These are phyloP conservation scores for Solidago caesia DNA, from an alignment of 129 eudicot species.

Conservation along the genomic window DNA sequence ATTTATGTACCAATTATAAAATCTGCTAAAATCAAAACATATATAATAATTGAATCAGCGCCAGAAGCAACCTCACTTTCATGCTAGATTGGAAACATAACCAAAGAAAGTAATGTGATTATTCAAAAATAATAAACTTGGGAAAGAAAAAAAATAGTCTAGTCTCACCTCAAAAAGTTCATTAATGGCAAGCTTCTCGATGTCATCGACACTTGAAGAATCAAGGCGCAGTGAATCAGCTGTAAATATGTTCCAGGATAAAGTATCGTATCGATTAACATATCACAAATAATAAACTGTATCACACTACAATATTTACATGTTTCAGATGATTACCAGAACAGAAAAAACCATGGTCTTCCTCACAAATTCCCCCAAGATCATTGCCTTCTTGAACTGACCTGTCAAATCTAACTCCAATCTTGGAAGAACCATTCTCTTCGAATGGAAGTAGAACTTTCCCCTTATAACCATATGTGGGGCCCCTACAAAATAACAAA, in stretches of 20 bases:
- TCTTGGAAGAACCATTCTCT: slow-evolving; percentile 79
- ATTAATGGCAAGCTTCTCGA: slow-evolving; percentile 71
- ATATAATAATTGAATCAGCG: too few species aligned
- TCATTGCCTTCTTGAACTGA: slow-evolving; percentile 81
- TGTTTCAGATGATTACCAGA: slow-evolving; percentile 47
- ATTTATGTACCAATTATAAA: too few species aligned
- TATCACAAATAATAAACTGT: neutral
- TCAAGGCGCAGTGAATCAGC: slow-evolving; percentile 82
- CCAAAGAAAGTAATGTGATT: neutral
- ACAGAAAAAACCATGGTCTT: slow-evolving; percentile 85
- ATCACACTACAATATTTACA: slow-evolving; percentile 12
- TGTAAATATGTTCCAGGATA: slow-evolving; percentile 31
- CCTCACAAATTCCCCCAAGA: slow-evolving; percentile 94
- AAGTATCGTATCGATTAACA: neutral
- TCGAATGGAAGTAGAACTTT: slow-evolving; percentile 86
- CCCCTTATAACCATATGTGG: slow-evolving; percentile 70
- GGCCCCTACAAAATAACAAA: slow-evolving; percentile 48
- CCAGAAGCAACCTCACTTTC: too few species aligned
- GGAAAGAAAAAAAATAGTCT: neutral
- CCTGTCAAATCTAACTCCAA: slow-evolving; percentile 90
- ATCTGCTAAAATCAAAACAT: too few species aligned
- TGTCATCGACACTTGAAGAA: slow-evolving; percentile 60
- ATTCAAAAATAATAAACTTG: neutral
- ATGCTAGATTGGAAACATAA: neutral
- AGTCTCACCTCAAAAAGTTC: slow-evolving; percentile 74